Evolutionary conservation across 2,329 filamentous ascomycete genomes (phyloP), one percentile per base, ranked within the genome.

Genomic region (Xenosphaeropsis pyriputrescens): DNA sequence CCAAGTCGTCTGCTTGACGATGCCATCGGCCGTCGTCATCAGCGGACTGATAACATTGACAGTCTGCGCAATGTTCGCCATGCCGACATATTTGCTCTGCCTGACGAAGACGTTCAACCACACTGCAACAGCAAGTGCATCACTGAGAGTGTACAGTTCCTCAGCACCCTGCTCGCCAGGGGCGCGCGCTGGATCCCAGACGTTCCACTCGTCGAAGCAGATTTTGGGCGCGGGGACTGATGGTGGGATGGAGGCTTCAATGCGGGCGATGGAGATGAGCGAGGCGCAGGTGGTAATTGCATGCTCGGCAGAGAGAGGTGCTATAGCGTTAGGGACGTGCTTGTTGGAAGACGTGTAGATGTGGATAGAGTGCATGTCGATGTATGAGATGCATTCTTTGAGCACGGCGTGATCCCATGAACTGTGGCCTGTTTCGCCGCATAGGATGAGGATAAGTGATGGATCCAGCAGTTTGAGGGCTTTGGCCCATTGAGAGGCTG

Each of bases 121-220:
- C 2, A 75, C 63, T 0, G 64, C 66, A 0, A 80, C 75, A 2
- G 73, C 75, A 3, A 79, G 57, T 1, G 73, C 73, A 46, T 80
- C 75, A 1, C 70, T 76, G 2, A 79, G 61, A 0, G 72, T 78
- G 50, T 80, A 76, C 38, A 55, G 56, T 47, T 79, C 74, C 53
- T 80, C 75, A 0, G 72, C 75, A 2, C 75, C 75, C 29, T 65
- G 55, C 42, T 75, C 71, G 2, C 75, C 75, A 0, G 72, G 71
- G 2, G 75, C 74, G 4, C 75, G 65, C 15, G 64, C 55, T 0
- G 74, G 73, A 47, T 77, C 72, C 75, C 75, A 80, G 5, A 79
- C 73, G 47, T 80, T 80, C 75, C 75, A 79, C 47, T 80, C 75
- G 46, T 80, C 75, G 50, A 80, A 79, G 56, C 75, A 79, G 47